Conservation (phyloP, 495 filamentous ascomycete species). For the Staphylotrichum longicolle region DNA sequence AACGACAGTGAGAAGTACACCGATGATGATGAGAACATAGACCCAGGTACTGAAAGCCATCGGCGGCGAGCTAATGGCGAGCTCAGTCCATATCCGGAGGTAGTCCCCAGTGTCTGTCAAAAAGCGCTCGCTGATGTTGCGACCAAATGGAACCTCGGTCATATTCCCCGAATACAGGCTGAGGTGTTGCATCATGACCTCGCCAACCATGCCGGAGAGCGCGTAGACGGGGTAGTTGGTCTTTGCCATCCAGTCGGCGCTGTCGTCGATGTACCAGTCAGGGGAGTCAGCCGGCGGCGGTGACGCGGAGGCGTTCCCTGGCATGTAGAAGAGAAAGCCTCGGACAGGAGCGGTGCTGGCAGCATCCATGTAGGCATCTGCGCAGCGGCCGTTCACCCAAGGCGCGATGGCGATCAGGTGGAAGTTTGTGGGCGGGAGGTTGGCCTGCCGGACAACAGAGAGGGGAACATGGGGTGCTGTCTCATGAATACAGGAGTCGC, state of each 20-base stretch:
- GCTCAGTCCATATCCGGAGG: slow-evolving; percentile 50
- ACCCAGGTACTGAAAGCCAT: slow-evolving; percentile 67
- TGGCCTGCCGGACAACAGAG: slow-evolving; percentile 68
- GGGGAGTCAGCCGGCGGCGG: slow-evolving; percentile 60
- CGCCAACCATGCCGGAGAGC: slow-evolving; percentile 64
- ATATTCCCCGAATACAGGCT: slow-evolving; percentile 72
- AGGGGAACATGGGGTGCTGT: slow-evolving; percentile 59
- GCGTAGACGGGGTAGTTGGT: slow-evolving; percentile 81
- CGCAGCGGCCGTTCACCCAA: slow-evolving; percentile 75
- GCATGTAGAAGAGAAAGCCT: slow-evolving; percentile 75
- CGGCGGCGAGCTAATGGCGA: slow-evolving; percentile 39
- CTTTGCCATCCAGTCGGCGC: slow-evolving; percentile 58
- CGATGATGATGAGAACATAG: slow-evolving; percentile 78
- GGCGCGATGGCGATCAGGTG: slow-evolving; percentile 76
- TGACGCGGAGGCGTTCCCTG: slow-evolving; percentile 52
- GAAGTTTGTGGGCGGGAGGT: slow-evolving; percentile 66
- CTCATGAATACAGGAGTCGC: slow-evolving; percentile 59
- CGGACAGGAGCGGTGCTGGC: slow-evolving; percentile 55
- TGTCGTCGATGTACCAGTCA: slow-evolving; percentile 66
- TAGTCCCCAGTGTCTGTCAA: slow-evolving; percentile 61
- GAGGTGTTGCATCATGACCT: slow-evolving; percentile 66
- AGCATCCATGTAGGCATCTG: slow-evolving; percentile 63
- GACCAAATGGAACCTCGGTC: slow-evolving; percentile 55
- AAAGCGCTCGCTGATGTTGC: slow-evolving; percentile 58
- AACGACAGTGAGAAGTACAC: slow-evolving; percentile 64